These are phyloP conservation scores for Chlamydomonas reinhardtii DNA, from an alignment of 163 green algal genomes.

Conservation along the genomic window DNA sequence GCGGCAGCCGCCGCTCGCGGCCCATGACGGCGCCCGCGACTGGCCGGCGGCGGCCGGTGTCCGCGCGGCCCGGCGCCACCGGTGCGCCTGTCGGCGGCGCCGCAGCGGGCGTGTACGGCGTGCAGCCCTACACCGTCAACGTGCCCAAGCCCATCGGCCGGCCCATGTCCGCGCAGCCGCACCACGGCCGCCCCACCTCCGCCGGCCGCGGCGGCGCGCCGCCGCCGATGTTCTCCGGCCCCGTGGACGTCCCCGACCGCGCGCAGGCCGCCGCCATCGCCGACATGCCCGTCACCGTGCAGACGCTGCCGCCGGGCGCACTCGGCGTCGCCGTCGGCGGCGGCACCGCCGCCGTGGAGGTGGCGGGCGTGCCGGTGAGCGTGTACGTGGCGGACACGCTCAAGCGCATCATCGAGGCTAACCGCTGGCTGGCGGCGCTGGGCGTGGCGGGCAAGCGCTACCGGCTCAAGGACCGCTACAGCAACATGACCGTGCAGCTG, in stretches of 20 bases:
- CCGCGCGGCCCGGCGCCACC: not conserved
- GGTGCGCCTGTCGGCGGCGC: too few relatives aligned
- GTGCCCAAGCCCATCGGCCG: constrained; percentile 5
- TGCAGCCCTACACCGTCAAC: not conserved
- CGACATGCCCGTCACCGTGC: not conserved
- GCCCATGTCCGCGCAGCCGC: constrained; percentile 52
- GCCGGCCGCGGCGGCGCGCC: not conserved
- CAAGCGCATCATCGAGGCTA: constrained; percentile 53
- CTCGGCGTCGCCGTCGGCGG: not conserved
- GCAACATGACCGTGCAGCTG: constrained; percentile 53
- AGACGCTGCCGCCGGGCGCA: not conserved
- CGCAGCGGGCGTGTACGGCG: not conserved
- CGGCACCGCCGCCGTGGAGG: constrained; percentile 46
- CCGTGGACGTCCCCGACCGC: not conserved
- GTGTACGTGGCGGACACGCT: constrained; percentile 56
- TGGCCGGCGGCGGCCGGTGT: constrained; percentile 12
- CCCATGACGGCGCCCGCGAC: constrained; percentile 36
- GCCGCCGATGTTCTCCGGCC: not conserved
- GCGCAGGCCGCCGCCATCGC: not conserved
- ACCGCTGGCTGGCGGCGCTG: constrained; percentile 49
- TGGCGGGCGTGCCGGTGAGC: constrained; percentile 45
- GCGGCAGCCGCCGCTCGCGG: not conserved
- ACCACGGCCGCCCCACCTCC: constrained; percentile 19
- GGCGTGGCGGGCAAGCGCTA: constrained; percentile 34
- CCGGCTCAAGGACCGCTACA: constrained; percentile 46